Percentiles rank a stretch among this genome's conserved stretches.
These are phyloP conservation scores for Misopates orontium DNA, from an alignment of 257 asterid species.

Conservation along the genomic window DNA sequence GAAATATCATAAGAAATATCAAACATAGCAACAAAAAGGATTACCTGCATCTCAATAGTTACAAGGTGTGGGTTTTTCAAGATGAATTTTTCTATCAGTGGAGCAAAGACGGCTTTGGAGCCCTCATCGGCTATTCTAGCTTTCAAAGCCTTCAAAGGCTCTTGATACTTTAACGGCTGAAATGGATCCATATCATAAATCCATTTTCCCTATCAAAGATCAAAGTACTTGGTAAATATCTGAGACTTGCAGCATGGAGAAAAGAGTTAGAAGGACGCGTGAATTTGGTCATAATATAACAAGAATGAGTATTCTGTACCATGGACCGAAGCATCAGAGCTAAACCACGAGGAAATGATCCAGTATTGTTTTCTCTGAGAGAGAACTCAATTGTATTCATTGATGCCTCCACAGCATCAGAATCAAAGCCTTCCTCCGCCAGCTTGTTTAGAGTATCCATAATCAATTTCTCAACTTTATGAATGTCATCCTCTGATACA, in stretches of 20 bases:
- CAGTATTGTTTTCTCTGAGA: conserved; percentile 97
- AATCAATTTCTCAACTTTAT: conserved; percentile 71
- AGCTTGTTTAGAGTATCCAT: conserved; percentile 59
- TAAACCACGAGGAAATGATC: conserved; percentile 98
- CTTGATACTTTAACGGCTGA: conserved; percentile 87
- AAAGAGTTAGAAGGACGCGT: conserved; percentile 9
- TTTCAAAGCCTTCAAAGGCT: conserved; percentile 80
- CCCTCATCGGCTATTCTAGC: conserved; percentile 89
- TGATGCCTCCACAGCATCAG: conserved; percentile 97
- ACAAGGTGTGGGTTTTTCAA: conserved; percentile 81
- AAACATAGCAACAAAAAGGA: conserved; percentile 21
- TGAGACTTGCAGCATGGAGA: conserved; percentile 19
- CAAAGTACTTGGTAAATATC: conserved; percentile 22
- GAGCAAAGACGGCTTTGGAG: conserved; percentile 92
- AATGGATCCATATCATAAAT: conserved; percentile 95
- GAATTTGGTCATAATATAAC: conserved; percentile 19
- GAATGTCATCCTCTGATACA: conserved; percentile 78
- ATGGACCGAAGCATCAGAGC: conserved; percentile 95
- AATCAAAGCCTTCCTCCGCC: conserved; percentile 86
- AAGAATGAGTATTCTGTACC: conserved; percentile 46
- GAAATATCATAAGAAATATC: conserved; percentile 23
- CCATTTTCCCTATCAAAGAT: conserved; percentile 81
- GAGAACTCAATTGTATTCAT: conserved; percentile 97
- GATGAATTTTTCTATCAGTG: conserved; percentile 75
- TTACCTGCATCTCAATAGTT: conserved; percentile 96